These are phyloP conservation scores for Apiosordaria backusii DNA, from an alignment of 495 filamentous ascomycete species.

Conservation along the genomic window DNA sequence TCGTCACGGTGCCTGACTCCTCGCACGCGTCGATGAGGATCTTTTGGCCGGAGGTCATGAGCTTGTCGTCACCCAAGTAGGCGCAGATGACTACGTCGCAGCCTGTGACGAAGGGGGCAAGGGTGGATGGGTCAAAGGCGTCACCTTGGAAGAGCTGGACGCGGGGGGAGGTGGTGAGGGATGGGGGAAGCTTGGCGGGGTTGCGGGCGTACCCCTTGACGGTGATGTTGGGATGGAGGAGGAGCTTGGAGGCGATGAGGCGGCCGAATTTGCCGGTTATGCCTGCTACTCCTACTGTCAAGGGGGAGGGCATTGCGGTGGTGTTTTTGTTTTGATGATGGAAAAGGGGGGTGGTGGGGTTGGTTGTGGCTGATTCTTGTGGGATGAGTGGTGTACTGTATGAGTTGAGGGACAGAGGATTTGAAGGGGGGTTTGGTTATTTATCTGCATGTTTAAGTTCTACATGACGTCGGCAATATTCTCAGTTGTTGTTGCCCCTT, in stretches of 20 bases:
- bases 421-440: background rate
- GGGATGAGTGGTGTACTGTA: background rate
- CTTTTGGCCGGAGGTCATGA: constrained; percentile 48
- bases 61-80: constrained; percentile 39
- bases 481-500: background rate
- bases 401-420: background rate
- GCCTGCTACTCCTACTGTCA: constrained; percentile 11
- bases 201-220: constrained; percentile 9
- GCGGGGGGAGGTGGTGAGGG: constrained; percentile 1
- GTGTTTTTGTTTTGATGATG: background rate
- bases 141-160: constrained; percentile 6
- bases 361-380: no score
- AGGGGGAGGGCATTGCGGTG: background rate
- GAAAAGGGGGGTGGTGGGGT: no score
- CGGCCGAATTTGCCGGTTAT: constrained; percentile 14
- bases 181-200: constrained; percentile 1
- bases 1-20: constrained; percentile 29
- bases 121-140: background rate
- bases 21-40: constrained; percentile 44
- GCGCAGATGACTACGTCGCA: constrained; percentile 38
- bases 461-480: no score
- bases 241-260: constrained; percentile 4
- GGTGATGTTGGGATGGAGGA: background rate
- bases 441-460: no score
- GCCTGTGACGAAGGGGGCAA: constrained; percentile 8